A percentile compares a stretch with the other conserved stretches of the same genome.
These are phyloP conservation scores for Citeromyces hawaiiensis DNA, from an alignment of 1,139 yeast genomes.

Conservation along the genomic window DNA sequence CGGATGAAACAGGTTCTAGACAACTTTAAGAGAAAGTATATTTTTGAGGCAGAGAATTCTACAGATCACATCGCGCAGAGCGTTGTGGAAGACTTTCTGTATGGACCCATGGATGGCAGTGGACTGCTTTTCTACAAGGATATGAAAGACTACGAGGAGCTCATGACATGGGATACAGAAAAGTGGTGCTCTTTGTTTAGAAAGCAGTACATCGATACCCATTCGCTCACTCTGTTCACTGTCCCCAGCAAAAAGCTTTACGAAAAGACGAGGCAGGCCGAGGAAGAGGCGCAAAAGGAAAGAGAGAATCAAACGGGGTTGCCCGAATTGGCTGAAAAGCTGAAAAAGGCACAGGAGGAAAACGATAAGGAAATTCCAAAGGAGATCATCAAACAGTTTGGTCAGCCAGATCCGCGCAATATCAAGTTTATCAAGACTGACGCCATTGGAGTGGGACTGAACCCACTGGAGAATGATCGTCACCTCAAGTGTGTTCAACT, in stretches of 20 bases:
- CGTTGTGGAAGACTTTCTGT: slow-evolving; percentile 69
- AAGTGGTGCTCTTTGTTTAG: slow-evolving; percentile 55
- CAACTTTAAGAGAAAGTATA: slow-evolving; percentile 49
- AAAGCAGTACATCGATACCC: slow-evolving; percentile 43
- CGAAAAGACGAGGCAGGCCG: slow-evolving; percentile 31
- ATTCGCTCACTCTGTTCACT: slow-evolving; percentile 64
- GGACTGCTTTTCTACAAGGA: slow-evolving; percentile 43
- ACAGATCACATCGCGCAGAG: slow-evolving; percentile 48
- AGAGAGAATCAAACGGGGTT: slow-evolving; percentile 41
- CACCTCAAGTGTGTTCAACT: slow-evolving; percentile 10
- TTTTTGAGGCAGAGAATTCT: slow-evolving; percentile 54
- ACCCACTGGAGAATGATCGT: slow-evolving; percentile 11
- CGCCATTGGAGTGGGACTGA: slow-evolving; percentile 39
- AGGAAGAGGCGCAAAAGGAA: slow-evolving; percentile 34
- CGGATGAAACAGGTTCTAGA: slow-evolving; percentile 57
- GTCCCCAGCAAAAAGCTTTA: slow-evolving; percentile 61
- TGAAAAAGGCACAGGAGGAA: slow-evolving; percentile 42
- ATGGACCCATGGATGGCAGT: slow-evolving; percentile 53
- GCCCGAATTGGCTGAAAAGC: slow-evolving; percentile 27
- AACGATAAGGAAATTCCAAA: slow-evolving; percentile 74
- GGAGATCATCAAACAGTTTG: slow-evolving; percentile 42
- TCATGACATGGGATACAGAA: slow-evolving; percentile 46
- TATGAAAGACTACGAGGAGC: slow-evolving; percentile 44
- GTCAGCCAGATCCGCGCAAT: slow-evolving; percentile 61
- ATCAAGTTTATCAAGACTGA: slow-evolving; percentile 63